These are phyloP conservation scores for Coelastrella sp. DNA, from an alignment of 139 green algal genomes.

Conservation along the genomic window DNA sequence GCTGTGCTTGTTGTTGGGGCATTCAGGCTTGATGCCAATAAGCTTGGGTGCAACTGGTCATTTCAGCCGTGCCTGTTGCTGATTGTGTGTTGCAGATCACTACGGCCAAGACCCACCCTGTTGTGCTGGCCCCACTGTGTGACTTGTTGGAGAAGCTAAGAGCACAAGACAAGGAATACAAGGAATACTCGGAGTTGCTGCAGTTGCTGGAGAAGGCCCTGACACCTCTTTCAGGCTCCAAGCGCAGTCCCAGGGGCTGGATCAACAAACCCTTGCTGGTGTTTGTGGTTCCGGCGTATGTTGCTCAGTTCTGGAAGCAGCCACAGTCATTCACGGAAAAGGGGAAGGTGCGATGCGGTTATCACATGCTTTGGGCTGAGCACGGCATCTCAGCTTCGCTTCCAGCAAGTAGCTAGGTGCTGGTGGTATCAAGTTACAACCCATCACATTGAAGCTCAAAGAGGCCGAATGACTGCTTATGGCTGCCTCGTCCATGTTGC, in stretches of 20 bases:
- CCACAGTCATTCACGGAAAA: neutral
- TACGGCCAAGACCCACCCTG: neutral
- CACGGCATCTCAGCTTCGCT: neutral
- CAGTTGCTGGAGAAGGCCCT: neutral
- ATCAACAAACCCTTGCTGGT: neutral
- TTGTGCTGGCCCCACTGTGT: neutral
- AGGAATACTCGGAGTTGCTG: neutral
- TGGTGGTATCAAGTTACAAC: neutral
- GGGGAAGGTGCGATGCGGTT: neutral
- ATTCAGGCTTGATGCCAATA: neutral
- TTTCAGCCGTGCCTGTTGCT: neutral
- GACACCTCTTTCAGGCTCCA: neutral
- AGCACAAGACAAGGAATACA: neutral
- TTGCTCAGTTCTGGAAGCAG: neutral
- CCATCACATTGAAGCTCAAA: neutral
- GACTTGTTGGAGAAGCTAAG: neutral
- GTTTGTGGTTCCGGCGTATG: neutral
- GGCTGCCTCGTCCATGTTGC: neutral
- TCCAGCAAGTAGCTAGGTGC: neutral
- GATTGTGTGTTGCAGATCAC: neutral
- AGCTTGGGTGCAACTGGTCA: neutral
- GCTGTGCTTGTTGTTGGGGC: neutral
- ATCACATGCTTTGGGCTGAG: neutral
- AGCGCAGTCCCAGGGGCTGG: neutral
- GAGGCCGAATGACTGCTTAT: neutral